phyloP scores from a whole-genome alignment of 1,284 basidiomycete genomes.

The Erythrobasidium hasegawianum region DNA sequence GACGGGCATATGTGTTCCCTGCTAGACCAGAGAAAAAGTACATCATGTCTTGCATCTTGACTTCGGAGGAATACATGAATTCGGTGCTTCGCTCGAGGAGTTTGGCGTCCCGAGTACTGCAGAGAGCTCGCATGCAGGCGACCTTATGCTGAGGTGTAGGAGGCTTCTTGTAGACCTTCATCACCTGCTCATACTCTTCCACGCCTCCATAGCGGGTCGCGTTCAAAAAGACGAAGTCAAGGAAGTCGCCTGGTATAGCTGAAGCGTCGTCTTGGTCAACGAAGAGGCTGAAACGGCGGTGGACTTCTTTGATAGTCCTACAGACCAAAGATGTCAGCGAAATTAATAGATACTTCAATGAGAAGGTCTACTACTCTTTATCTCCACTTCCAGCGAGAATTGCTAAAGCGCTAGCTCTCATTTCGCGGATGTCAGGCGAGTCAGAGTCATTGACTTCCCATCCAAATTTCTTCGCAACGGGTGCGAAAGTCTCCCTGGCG shows the following conservation, averaged over 20 bases:
- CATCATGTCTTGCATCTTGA: constrained; percentile 49
- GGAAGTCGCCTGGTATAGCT: constrained; percentile 60
- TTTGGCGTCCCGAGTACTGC: constrained; percentile 42
- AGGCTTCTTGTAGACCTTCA: constrained; percentile 68
- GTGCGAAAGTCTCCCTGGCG: constrained; percentile 57
- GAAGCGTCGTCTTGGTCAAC: constrained; percentile 71
- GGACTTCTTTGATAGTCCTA: constrained; percentile 71
- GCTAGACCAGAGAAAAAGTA: constrained; percentile 47
- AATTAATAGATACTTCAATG: background rate
- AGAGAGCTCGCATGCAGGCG: constrained; percentile 49
- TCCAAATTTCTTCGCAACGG: constrained; percentile 72
- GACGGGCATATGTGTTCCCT: constrained; percentile 45
- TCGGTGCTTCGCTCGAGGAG: constrained; percentile 47
- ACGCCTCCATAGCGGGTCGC: constrained; percentile 70
- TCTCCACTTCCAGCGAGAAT: constrained; percentile 57
- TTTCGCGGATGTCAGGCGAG: constrained; percentile 64
- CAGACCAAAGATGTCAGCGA: background rate
- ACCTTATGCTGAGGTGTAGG: constrained; percentile 54
- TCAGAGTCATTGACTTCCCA: constrained; percentile 71
- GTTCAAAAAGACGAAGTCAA: constrained; percentile 48
- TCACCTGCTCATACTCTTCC: constrained; percentile 71
- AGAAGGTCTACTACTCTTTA: constrained; percentile 42
- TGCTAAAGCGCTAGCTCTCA: constrained; percentile 70
- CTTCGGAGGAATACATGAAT: constrained; percentile 44
- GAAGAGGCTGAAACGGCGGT: constrained; percentile 68